Base-by-base conservation (phyloP, 2,329 filamentous ascomycete genomes). In the Xylariaceae sp. region DNA sequence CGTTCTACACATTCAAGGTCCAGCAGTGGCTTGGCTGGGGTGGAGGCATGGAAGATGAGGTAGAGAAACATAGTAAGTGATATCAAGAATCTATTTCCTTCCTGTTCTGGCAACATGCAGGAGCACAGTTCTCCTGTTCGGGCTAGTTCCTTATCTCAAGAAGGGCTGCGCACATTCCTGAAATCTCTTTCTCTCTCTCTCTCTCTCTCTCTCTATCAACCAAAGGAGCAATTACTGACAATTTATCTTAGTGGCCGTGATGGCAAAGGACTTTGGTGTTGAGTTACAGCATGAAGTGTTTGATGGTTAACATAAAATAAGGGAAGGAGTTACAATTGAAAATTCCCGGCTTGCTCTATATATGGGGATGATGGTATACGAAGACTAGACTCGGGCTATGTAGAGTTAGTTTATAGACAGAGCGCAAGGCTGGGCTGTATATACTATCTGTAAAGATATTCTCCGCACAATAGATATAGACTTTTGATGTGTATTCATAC, bases 211-310 rank as follows among this genome's bases (percentile, higher is more conserved):
- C n/a, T n/a, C n/a, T n/a, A n/a, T n/a, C n/a, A n/a, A n/a, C n/a
- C n/a, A n/a, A n/a, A n/a, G n/a, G n/a, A n/a, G n/a, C n/a, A n/a
- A n/a, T n/a, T n/a, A n/a, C n/a, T n/a, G n/a, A n/a, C n/a, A n/a
- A n/a, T n/a, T n/a, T n/a, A n/a, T n/a, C n/a, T n/a, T n/a, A n/a
- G n/a, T 97, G 92, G 87, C 83, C 72, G 83, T 81, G 52, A 89
- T 97, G 79, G 93, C 92, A 1, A 91, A 89, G 69, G 92, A 95
- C 63, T 92, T 94, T 75, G 94, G 94, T 0, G 84, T 97, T 3
- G 92, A 97, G 72, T 74, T 97, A 61, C 89, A 96, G 69, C 91
- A 95, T 70, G 85, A 86, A 33, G 82, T 96, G 2, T 97, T 97
- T 74, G 91, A 95, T 51, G 92, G 93, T 3, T 96, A 62, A 74